Evolutionary conservation across 352 stramenopile species (phyloP), one percentile per base, ranked within the genome.

Genomic region (Phytophthora brassicae): DNA sequence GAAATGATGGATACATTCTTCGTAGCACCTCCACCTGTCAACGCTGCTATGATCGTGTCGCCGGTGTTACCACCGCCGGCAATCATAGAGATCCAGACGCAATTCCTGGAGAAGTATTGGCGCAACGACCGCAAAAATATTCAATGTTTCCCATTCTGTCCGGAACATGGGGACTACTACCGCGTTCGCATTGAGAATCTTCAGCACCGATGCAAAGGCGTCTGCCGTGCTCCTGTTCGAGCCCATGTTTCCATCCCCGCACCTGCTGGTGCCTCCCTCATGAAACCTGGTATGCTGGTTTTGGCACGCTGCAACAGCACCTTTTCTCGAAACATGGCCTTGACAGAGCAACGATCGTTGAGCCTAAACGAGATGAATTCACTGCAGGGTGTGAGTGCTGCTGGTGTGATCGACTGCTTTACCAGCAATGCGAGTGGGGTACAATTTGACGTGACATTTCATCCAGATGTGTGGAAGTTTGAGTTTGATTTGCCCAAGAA

Each of bases 101-200:
- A 61, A 8, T 96, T 96, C 70, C 55, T 95, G 26, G 79, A 91
- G 31, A 96, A 96, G 61, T 97, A 97, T 58, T 97, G 88, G 82
- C 86, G 89, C 55, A 97, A 97, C 57, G 89, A 97, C 48, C 86
- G 89, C 41, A 97, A 97, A 71, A 97, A 97, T 57, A 91, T 97
- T 36, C 89, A 97, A 64, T 97, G 89, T 56, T 97, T 97, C 64
- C 89, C 89, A 14, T 93, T 89, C 51, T 97, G 89, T 33, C 88
- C 86, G 6, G 88, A 96, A 35, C 86, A 95, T 35, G 89, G 89
- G 16, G 88, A 97, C 49, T 97, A 97, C 64, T 96, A 94, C 57
- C 84, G 86, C 14, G 87, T 93, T 31, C 86, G 85, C 11, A 94
- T 95, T 53, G 81, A 95, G 36, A 86, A 92, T 52, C 62, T 95